Base-by-base conservation (phyloP, 768 basidiomycete genomes). In the Russula emetica region DNA sequence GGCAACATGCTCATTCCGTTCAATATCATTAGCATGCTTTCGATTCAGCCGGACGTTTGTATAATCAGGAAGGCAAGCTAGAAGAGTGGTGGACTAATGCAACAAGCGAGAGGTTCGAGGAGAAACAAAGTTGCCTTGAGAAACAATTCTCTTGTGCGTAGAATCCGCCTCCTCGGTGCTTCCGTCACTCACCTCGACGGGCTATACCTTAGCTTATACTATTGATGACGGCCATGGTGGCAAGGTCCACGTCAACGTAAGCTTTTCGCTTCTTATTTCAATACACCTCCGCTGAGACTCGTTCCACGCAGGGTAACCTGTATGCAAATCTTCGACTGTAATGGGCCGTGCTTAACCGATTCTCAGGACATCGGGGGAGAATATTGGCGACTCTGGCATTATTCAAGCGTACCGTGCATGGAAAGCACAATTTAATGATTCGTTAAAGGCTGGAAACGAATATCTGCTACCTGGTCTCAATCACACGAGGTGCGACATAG, bases 31-130 rank as follows among this genome's bases (percentile, higher is more conserved):
- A 94, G 88, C 92, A 94, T 70, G 91, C 91, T 2, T 94, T 95
- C 69, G 94, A 95, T 74, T 91, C 92, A 56, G 83, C 90, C 58
- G 95, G 94, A 9, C 80, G 91, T 56, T 78, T 94, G 69, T 99
- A 95, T 73, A 94, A 98, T 72, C 88, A 92, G 72, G 76, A 88
- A 45, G 97, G 96, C 57, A 88, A 88, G 74, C 77, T 94, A 14
- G 85, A 89, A 62, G 80, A 94, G 70, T 98, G 94, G 94, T 98
- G 94, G 94, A 88, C 91, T 2, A 90, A 94, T 64, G 76, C 79
- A 47, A 98, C 96, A 3, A 91, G 87, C 69, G 80, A 85, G 66
- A 88, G 87, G 0, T 99, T 95, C 80, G 78, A 91, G 60, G 80
- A 82, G 64, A 86, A 87, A 59, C 89, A 93, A 69, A 82, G 88